Base-by-base conservation (phyloP, 2,329 filamentous ascomycete genomes). In the Sclerotinia subarctica region DNA sequence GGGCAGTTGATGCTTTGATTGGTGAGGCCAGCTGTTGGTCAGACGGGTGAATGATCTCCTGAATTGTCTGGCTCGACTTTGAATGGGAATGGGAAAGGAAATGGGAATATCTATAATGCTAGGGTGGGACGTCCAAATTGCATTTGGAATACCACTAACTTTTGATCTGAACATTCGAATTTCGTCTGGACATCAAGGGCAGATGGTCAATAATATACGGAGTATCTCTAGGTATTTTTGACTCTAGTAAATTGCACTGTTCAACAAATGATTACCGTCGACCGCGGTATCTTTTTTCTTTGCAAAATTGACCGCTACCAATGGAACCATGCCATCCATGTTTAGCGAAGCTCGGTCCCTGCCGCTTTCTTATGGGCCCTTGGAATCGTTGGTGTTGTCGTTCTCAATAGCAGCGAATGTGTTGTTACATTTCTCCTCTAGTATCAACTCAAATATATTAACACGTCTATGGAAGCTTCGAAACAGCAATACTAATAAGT, bases 271-370 rank as follows among this genome's bases (percentile, higher is more conserved):
- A 26, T 60, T 35, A 32, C 44, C 58, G 58, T 47, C 13, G 58
- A 60, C 58, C 58, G 58, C 58, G 58, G 58, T 10, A 53, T 32
- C 52, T 53, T 53, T 53, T 53, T 52, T 52, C 49, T 52, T 35
- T 62, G 7, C 29, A 49, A 35, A 44, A 62, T 54, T 42, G 32
- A 42, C 47, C 62, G 44, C 44, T 53, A 24, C 26, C 58, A 47
- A 35, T 24, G 26, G 53, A 56, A 38, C 53, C 53, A 32, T 56
- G 53, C 53, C 53, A 29, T 44, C 44, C 46, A 51, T 62, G 6
- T 21, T 29, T 62, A 26, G 46, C 46, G 59, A 38, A 38, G n/a
- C 51, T 51, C 32, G 46, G 46, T 51, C 46, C 59, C 21, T 62
- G 59, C 59, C 46, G 59, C 46, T 51, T 62, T 35, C 26, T 7